phyloP scores from a whole-genome alignment of 768 basidiomycete species.

The Collybia sordida region DNA sequence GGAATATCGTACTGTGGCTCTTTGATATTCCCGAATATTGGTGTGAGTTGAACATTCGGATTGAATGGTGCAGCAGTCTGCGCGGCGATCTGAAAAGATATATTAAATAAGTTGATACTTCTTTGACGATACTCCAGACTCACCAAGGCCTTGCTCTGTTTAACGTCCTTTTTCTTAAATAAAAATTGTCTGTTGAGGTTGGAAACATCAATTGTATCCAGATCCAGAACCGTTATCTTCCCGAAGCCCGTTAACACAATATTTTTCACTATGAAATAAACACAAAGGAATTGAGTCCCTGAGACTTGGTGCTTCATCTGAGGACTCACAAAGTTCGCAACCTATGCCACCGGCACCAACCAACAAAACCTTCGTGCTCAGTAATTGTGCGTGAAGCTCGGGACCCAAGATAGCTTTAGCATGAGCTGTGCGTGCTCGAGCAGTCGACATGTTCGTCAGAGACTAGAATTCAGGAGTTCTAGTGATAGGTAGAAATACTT shows the following conservation, averaged over 20 bases:
- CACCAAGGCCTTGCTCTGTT: constrained; percentile 93
- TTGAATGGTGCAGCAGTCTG: constrained; percentile 84
- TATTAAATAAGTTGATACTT: background rate
- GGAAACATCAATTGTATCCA: constrained; percentile 98
- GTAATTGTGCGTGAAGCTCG: constrained; percentile 60
- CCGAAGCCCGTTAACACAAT: constrained; percentile 92
- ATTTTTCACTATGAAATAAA: constrained; percentile 78
- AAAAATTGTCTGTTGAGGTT: constrained; percentile 97
- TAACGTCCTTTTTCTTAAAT: constrained; percentile 96
- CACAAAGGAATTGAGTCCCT: background rate
- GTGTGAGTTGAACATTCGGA: constrained; percentile 81
- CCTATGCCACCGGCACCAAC: constrained; percentile 98
- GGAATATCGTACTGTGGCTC: constrained; percentile 84
- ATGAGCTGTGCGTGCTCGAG: constrained; percentile 54
- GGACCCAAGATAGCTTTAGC: constrained; percentile 79
- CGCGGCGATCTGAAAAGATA: constrained; percentile 63
- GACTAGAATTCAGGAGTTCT: background rate
- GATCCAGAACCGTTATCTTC: constrained; percentile 87
- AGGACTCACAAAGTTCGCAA: constrained; percentile 81
- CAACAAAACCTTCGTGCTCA: constrained; percentile 71
- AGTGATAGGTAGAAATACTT: background rate
- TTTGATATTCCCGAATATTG: constrained; percentile 95
- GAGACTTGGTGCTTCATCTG: background rate
- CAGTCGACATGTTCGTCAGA: constrained; percentile 39
- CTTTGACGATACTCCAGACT: constrained; percentile 17